Conservation (phyloP, 2,329 filamentous ascomycete species). For the Phoma sp. region DNA sequence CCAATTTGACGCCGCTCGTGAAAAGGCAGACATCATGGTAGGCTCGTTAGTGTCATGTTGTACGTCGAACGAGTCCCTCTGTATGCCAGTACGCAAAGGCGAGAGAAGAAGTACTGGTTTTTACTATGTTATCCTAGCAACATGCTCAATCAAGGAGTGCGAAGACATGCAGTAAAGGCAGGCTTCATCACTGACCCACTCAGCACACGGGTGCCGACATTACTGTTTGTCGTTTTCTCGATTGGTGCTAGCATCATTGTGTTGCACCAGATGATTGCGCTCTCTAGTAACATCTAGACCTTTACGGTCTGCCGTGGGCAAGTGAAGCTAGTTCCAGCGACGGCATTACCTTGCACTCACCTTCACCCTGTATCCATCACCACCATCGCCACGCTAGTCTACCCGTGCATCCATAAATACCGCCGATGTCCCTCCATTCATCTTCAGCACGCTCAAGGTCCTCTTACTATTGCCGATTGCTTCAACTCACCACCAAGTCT, state of each 20-base stretch:
- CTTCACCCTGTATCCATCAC: slow-evolving; percentile 15
- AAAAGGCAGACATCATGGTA: not conserved
- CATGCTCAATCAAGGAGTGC: not conserved
- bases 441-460: not conserved
- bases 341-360: slow-evolving; percentile 18
- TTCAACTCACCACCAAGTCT: not conserved
- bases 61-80: not conserved
- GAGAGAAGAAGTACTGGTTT: too few species aligned
- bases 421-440: not conserved
- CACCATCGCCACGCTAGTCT: not conserved
- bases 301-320: not conserved
- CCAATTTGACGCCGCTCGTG: not conserved
- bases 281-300: not conserved
- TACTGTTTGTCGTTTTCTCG: not conserved
- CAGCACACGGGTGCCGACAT: not conserved
- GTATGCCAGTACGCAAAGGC: not conserved
- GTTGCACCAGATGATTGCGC: not conserved
- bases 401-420: slow-evolving; percentile 9
- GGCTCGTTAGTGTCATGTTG: not conserved
- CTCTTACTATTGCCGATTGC: not conserved
- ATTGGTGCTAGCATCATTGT: not conserved
- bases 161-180: not conserved
- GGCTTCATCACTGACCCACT: not conserved
- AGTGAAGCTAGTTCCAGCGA: slow-evolving; percentile 8
- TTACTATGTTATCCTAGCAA: not conserved